Percentiles rank a stretch among this genome's conserved stretches.
phyloP scores from a whole-genome alignment of 441 rosid species.

The Daphne laureola region DNA sequence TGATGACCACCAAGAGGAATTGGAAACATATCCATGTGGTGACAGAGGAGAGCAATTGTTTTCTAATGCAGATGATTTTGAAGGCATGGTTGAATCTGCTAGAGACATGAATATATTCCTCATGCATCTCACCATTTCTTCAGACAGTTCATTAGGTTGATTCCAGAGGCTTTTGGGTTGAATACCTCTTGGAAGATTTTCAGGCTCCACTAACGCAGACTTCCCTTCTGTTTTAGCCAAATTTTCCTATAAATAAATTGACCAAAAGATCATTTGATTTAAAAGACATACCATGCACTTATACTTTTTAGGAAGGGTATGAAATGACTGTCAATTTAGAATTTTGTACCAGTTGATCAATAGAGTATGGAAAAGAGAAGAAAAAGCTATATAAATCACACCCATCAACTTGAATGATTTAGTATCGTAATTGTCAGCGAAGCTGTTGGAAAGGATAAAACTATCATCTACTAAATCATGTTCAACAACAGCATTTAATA shows the following conservation, averaged over 20 bases:
- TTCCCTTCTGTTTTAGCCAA: conserved; percentile 20
- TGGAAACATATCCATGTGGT: conserved; percentile 48
- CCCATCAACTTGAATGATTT: no score
- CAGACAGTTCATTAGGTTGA: conserved; percentile 52
- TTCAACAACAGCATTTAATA: no score
- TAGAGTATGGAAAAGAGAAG: no score
- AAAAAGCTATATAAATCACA: no score
- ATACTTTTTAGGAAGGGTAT: no score
- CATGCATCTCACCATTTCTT: conserved; percentile 76
- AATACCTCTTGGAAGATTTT: conserved; percentile 40
- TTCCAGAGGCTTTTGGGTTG: conserved; percentile 53
- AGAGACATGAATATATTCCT: conserved; percentile 60
- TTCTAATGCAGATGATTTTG: conserved; percentile 37
- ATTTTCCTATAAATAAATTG: conserved; percentile 23
- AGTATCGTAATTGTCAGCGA: no score
- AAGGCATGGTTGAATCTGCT: conserved; percentile 40
- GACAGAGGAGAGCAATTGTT: conserved; percentile 42
- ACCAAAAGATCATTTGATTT: conserved; percentile 11
- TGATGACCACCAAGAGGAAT: conserved; percentile 66
- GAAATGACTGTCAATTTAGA: no score
- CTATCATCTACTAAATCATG: no score
- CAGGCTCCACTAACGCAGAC: conserved; percentile 21
- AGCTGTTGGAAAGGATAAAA: no score
- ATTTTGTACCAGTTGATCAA: no score
- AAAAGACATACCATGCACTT: background rate